Conservation (phyloP, 768 basidiomycete genomes). For the Podaxis sp. region DNA sequence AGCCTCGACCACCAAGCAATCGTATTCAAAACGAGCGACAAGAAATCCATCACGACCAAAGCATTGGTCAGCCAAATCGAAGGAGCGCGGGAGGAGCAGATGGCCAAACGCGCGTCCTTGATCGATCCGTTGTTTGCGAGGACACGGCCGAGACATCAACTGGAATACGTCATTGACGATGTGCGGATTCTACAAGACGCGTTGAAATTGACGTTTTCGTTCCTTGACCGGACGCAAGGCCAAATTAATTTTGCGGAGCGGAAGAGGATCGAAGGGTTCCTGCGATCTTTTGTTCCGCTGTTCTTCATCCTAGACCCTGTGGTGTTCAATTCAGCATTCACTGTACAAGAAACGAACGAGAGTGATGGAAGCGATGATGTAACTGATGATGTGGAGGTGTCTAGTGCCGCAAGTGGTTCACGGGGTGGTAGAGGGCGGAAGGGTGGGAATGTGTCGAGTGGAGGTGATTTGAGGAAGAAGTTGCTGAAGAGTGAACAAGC, state of each 20-base stretch:
- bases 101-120: conserved; percentile 66
- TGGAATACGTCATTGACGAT: conserved; percentile 77
- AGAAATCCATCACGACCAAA: conserved; percentile 76
- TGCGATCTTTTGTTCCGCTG: conserved; percentile 74
- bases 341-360: conserved; percentile 53
- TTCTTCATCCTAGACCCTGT: conserved; percentile 76
- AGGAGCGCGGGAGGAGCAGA: conserved; percentile 78
- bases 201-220: conserved; percentile 85
- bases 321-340: conserved; percentile 69
- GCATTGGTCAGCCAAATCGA: conserved; percentile 84
- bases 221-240: conserved; percentile 84
- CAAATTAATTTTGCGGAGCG: conserved; percentile 73
- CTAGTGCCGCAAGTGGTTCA: conserved; percentile 27
- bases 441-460: conserved; percentile 24
- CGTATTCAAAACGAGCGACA: conserved; percentile 87
- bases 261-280: conserved; percentile 77
- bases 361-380: conserved; percentile 60
- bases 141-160: conserved; percentile 71
- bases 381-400: conserved; percentile 36
- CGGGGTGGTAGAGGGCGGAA: conserved; percentile 12
- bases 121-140: conserved; percentile 58
- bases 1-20: conserved; percentile 93
- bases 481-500: conserved; percentile 82
- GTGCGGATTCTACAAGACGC: conserved; percentile 79
- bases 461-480: conserved; percentile 76